These are phyloP conservation scores for Escovopsis sp. DNA, from an alignment of 2,329 filamentous ascomycete species.

Conservation along the genomic window DNA sequence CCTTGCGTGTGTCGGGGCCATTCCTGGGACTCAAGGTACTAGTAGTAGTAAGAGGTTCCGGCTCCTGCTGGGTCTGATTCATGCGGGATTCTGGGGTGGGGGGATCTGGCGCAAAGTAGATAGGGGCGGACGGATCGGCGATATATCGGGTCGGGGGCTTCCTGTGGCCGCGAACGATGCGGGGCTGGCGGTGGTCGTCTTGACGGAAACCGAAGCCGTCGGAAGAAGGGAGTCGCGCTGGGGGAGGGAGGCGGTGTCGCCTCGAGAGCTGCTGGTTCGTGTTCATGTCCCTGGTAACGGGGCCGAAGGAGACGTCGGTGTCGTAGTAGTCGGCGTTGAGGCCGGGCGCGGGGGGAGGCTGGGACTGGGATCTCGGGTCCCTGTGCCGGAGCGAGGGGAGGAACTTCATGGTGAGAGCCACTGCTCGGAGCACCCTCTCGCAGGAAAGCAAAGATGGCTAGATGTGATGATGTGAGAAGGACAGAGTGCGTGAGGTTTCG, in stretches of 20 bases:
- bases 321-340: slow-evolving; percentile 5
- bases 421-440: no score
- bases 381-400: not conserved
- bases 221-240: not conserved
- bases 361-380: not conserved
- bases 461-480: not conserved
- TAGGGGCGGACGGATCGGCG: no score
- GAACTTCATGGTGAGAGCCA: no score
- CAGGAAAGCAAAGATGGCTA: not conserved
- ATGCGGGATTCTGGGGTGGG: no score
- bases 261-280: no score
- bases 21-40: no score
- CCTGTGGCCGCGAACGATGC: slow-evolving; percentile 2
- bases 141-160: not conserved
- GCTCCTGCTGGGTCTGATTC: no score
- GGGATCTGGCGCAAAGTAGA: no score
- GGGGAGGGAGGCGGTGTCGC: not conserved
- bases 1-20: no score
- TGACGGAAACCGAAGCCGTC: no score
- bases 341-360: not conserved
- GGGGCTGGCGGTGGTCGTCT: slow-evolving; percentile 1
- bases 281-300: no score
- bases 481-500: not conserved
- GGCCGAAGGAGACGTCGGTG: not conserved
- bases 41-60: no score